A percentile compares a stretch with the other conserved stretches of the same genome.
Evolutionary conservation across 208 protist species (phyloP).

Genomic region (Tritrichomonas foetus): DNA sequence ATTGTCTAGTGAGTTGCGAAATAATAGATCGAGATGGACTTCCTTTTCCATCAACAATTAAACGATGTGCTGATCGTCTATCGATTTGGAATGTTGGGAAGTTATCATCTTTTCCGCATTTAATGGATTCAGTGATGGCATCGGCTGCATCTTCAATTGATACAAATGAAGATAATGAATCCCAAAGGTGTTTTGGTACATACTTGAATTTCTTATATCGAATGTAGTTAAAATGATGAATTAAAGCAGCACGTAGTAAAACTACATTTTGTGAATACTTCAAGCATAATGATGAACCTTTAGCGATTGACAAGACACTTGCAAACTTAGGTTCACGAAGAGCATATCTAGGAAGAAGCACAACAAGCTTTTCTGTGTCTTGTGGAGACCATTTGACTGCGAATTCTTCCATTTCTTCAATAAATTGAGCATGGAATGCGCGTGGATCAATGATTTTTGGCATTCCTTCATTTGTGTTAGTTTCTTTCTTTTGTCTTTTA

Average conservation of each 20-base stretch:
- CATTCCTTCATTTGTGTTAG: background rate
- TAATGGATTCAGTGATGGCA: background rate
- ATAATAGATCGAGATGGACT: background rate
- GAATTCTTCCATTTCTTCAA: slow-evolving; percentile 19
- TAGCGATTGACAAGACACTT: background rate
- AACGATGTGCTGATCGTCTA: background rate
- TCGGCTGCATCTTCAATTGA: background rate
- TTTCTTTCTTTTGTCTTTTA: background rate
- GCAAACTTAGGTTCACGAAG: background rate
- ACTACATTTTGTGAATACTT: slow-evolving; percentile 16
- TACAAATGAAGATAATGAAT: background rate
- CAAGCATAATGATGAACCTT: background rate
- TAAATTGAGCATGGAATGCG: background rate
- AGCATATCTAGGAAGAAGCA: background rate
- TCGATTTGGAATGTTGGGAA: background rate
- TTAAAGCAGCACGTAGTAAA: background rate
- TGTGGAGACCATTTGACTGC: background rate
- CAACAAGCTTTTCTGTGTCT: background rate
- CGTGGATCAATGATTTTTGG: background rate
- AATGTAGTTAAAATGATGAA: slow-evolving; percentile 32
- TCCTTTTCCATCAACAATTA: background rate
- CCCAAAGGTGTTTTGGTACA: background rate
- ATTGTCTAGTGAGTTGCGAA: background rate
- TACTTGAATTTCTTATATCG: background rate
- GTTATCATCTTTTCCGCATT: background rate